These are phyloP conservation scores for Eremochloa ophiuroides DNA, from an alignment of 176 grass and related monocot genomes.

Conservation along the genomic window DNA sequence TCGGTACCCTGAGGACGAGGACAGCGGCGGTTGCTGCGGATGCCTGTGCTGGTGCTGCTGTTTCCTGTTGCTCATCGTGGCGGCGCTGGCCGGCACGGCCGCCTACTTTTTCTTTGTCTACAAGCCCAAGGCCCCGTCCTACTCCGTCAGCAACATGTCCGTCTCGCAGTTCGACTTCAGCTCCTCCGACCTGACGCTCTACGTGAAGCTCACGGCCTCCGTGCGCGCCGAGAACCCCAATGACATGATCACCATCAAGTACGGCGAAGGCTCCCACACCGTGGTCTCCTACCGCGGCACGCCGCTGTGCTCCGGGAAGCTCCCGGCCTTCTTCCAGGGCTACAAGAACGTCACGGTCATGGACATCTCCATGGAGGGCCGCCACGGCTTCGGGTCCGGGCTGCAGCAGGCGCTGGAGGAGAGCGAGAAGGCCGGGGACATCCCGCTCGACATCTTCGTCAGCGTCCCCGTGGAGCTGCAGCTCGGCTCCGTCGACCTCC, in stretches of 20 bases:
- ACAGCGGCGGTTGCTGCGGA: constrained; percentile 31
- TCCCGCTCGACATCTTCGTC: constrained; percentile 69
- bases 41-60: constrained; percentile 66
- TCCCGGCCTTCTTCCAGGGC: constrained; percentile 72
- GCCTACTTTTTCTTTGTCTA: constrained; percentile 36
- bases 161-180: constrained; percentile 59
- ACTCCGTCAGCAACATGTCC: constrained; percentile 68
- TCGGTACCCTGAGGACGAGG: constrained; percentile 38
- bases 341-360: constrained; percentile 70
- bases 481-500: background rate
- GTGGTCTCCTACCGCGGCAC: constrained; percentile 59
- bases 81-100: background rate
- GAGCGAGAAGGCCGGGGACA: constrained; percentile 47
- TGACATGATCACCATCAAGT: constrained; percentile 67
- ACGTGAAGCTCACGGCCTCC: constrained; percentile 51
- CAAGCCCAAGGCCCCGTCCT: constrained; percentile 68
- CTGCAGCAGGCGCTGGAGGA: constrained; percentile 62
- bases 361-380: constrained; percentile 63
- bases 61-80: constrained; percentile 56
- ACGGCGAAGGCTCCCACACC: constrained; percentile 44
- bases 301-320: constrained; percentile 51
- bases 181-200: constrained; percentile 50
- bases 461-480: constrained; percentile 50
- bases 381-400: constrained; percentile 31
- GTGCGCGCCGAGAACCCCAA: constrained; percentile 85